A percentile compares a stretch with the other conserved stretches of the same genome.
phyloP scores from a whole-genome alignment of 2,329 filamentous ascomycete species.

The Neonectria ditissima region DNA sequence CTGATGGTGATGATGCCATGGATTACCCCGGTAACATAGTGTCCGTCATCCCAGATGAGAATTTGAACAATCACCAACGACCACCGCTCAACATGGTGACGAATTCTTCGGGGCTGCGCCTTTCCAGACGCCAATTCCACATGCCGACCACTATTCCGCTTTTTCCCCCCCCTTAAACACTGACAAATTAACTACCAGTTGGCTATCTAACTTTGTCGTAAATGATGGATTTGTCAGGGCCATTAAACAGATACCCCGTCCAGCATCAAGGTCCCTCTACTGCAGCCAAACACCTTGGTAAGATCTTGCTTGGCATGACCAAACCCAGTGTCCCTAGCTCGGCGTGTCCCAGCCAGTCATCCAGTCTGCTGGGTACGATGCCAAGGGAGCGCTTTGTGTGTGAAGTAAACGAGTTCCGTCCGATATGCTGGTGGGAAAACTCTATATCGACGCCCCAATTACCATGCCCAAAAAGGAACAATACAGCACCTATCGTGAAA shows the following conservation, averaged over 20 bases:
- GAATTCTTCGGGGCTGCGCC: slow-evolving; percentile 8
- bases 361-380: slow-evolving; percentile 11
- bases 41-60: slow-evolving; percentile 24
- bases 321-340: slow-evolving; percentile 10
- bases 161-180: not conserved
- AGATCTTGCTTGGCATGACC: slow-evolving; percentile 22
- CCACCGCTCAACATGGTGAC: slow-evolving; percentile 21
- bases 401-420: slow-evolving; percentile 1
- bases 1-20: slow-evolving; percentile 39
- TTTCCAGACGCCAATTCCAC: slow-evolving; percentile 21
- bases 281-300: slow-evolving; percentile 16
- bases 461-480: not conserved
- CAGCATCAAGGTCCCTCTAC: slow-evolving; percentile 6
- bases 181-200: not conserved
- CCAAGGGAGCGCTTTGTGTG: slow-evolving; percentile 7
- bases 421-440: slow-evolving; percentile 11
- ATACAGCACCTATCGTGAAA: not conserved
- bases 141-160: not conserved
- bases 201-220: slow-evolving; percentile 4
- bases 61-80: slow-evolving; percentile 29
- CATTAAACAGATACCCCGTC: not conserved
- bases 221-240: slow-evolving; percentile 9
- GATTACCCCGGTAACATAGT: slow-evolving; percentile 27
- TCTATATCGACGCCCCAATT: slow-evolving; percentile 16
- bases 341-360: slow-evolving; percentile 11